Evolutionary conservation across 139 green algal species (phyloP).

Genomic region (Coccomyxa sp.): DNA sequence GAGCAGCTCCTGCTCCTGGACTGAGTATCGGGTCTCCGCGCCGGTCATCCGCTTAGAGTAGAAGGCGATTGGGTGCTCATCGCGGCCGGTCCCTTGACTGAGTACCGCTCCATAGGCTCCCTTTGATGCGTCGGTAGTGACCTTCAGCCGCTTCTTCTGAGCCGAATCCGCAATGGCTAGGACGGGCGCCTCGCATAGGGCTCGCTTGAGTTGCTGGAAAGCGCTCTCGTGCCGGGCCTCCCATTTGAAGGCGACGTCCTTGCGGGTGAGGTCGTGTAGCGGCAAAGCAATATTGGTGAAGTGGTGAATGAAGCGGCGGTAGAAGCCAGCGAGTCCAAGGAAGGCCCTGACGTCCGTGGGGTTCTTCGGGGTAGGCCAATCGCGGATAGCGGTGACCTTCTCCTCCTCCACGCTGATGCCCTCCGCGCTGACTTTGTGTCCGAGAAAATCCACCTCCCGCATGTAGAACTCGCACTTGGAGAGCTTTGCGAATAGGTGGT

Average conservation of each 20-base stretch:
- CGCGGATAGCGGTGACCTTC: constrained; percentile 8
- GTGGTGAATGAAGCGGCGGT: constrained; percentile 22
- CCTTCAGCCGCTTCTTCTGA: too few species aligned
- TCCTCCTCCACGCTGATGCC: constrained; percentile 9
- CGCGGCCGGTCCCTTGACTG: too few species aligned
- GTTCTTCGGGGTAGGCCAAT: constrained; percentile 19
- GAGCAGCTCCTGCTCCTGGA: too few species aligned
- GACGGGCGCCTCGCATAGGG: background rate
- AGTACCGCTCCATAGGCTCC: too few species aligned
- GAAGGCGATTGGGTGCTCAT: too few species aligned
- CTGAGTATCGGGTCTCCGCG: too few species aligned
- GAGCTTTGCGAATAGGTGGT: constrained; percentile 29
- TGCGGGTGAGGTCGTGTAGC: background rate
- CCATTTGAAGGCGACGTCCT: background rate
- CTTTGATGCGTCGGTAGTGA: too few species aligned
- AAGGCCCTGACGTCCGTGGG: constrained; percentile 21
- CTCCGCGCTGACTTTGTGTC: constrained; percentile 26
- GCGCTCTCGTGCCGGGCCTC: background rate
- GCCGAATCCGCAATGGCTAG: background rate
- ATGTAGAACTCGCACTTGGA: constrained; percentile 45
- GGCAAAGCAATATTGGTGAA: constrained; percentile 5
- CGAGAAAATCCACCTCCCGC: constrained; percentile 32
- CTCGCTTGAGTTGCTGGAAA: constrained; percentile 20
- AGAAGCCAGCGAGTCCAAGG: constrained; percentile 35
- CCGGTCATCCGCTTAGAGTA: too few species aligned